phyloP scores from a whole-genome alignment of 176 grass and related monocot genomes.

The Alopecurus myosuroides region DNA sequence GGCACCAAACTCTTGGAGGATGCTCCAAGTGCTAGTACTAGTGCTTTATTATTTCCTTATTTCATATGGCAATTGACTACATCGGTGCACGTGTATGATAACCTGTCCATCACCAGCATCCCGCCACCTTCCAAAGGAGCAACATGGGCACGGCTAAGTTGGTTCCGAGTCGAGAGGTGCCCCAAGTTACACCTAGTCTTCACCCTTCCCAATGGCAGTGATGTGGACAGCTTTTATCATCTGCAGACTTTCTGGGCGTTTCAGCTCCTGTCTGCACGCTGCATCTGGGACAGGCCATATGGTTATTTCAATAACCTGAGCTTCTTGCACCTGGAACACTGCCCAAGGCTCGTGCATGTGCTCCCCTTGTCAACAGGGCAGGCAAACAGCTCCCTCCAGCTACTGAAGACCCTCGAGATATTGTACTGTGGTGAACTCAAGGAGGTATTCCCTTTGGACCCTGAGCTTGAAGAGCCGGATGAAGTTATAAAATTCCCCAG shows the following conservation, averaged over 20 bases:
- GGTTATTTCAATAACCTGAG: accelerated
- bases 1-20: background rate
- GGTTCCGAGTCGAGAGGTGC: background rate
- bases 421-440: accelerated
- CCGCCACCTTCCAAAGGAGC: background rate
- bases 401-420: background rate
- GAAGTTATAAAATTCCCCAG: too few relatives aligned
- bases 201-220: background rate
- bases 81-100: background rate
- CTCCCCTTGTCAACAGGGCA: background rate
- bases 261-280: background rate
- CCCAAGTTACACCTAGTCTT: background rate
- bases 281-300: background rate
- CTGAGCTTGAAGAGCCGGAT: too few relatives aligned
- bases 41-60: background rate
- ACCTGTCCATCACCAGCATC: background rate
- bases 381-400: background rate
- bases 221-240: background rate
- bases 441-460: too few relatives aligned
- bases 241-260: background rate
- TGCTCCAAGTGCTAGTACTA: background rate
- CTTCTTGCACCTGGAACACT: background rate
- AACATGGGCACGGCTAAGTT: background rate
- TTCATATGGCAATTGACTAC: background rate
- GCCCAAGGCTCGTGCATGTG: background rate